Conservation (phyloP, 1,139 yeast genomes). For the Kluyveromyces sp. region DNA sequence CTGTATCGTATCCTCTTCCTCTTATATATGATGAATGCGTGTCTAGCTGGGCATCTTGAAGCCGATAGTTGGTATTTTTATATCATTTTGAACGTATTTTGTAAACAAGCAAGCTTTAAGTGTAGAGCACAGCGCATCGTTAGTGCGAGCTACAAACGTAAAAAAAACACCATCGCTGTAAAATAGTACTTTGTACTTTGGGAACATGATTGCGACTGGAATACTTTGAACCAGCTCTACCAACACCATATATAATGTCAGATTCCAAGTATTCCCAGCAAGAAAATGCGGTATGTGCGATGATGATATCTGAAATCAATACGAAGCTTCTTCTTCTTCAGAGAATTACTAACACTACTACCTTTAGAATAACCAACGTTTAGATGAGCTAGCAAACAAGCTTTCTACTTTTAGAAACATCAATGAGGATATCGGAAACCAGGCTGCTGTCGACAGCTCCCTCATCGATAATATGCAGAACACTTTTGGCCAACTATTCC, state of each 20-base stretch:
- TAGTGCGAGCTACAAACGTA: no score
- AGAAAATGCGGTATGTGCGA: conserved; percentile 33
- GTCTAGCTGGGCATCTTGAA: neutral
- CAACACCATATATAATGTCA: conserved; percentile 30
- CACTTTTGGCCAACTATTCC: conserved; percentile 53
- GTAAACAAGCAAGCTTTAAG: neutral
- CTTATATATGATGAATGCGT: neutral
- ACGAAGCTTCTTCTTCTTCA: neutral
- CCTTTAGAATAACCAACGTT: conserved; percentile 47
- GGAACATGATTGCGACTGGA: no score
- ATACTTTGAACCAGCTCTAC: no score
- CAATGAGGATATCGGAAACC: conserved; percentile 55
- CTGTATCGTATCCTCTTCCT: no score
- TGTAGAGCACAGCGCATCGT: no score
- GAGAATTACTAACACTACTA: neutral
- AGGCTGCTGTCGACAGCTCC: conserved; percentile 48
- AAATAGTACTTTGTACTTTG: no score
- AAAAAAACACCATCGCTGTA: no score
- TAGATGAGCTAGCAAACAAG: conserved; percentile 54
- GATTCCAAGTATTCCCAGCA: conserved; percentile 35
- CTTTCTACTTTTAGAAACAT: conserved; percentile 52
- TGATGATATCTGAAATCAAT: neutral
- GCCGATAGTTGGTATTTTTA: neutral
- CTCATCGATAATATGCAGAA: conserved; percentile 51
- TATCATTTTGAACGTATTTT: neutral